phyloP scores from a whole-genome alignment of 257 asterid species.

The Verbascum thapsus region DNA sequence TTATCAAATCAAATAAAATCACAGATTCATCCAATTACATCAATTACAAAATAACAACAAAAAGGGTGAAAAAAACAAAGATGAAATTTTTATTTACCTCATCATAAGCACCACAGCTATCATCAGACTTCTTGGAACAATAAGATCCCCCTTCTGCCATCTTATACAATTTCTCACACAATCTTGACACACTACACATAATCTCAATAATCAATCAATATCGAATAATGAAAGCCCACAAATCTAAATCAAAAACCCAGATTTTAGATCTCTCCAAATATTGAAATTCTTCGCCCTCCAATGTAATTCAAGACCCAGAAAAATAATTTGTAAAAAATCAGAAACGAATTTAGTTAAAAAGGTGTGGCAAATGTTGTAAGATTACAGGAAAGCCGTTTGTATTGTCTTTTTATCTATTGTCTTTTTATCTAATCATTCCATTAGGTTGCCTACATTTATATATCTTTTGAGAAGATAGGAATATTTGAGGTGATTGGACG shows the following conservation, averaged over 20 bases:
- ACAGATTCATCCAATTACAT: not conserved
- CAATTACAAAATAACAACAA: not conserved
- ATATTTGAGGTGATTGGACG: conserved; percentile 20
- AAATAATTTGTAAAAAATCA: not conserved
- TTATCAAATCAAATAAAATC: conserved; percentile 6
- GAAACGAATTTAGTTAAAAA: not conserved
- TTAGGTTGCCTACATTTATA: conserved; percentile 6
- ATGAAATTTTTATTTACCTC: conserved; percentile 47
- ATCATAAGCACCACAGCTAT: conserved; percentile 48
- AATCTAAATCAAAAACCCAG: conserved; percentile 4
- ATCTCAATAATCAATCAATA: conserved; percentile 18
- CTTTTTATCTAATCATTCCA: conserved; percentile 42
- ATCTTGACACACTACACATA: conserved; percentile 62
- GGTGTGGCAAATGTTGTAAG: not conserved
- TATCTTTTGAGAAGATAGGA: not conserved
- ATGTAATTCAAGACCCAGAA: conserved; percentile 1
- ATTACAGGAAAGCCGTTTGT: not conserved
- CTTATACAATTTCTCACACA: conserved; percentile 58
- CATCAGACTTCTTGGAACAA: conserved; percentile 80
- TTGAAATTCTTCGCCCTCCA: conserved; percentile 29
- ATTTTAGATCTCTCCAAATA: conserved; percentile 27
- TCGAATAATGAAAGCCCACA: conserved; percentile 32
- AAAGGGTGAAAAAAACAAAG: not conserved
- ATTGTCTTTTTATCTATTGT: conserved; percentile 34
- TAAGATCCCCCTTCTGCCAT: conserved; percentile 85